phyloP scores from a whole-genome alignment of 2,329 filamentous ascomycete species.

The Nemania diffusa region DNA sequence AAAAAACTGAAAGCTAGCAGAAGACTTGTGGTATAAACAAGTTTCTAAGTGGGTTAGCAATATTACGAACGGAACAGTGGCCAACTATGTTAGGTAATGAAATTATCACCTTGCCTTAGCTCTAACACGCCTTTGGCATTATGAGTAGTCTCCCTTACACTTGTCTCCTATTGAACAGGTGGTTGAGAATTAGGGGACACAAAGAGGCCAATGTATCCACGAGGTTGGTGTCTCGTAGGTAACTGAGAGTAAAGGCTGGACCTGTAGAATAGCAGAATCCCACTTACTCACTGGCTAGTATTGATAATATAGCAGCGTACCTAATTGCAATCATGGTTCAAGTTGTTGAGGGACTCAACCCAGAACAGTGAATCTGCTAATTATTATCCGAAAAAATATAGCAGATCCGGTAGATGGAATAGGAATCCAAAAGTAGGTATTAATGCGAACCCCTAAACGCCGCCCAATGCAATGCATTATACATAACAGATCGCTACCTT shows the following conservation, averaged over 20 bases:
- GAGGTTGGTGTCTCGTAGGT: neutral
- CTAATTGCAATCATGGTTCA: neutral
- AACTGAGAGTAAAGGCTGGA: neutral
- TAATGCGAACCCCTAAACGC: constrained; percentile 40
- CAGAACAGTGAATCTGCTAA: neutral
- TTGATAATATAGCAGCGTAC: neutral
- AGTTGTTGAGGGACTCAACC: neutral
- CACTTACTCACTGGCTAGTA: neutral
- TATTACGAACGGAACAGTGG: neutral
- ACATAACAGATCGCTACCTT: constrained; percentile 11
- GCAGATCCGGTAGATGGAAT: constrained; percentile 4
- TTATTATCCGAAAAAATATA: constrained; percentile 2
- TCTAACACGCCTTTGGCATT: too few relatives aligned
- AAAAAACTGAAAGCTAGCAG: neutral
- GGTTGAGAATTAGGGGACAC: neutral
- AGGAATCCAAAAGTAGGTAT: constrained; percentile 25
- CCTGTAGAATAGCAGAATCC: neutral
- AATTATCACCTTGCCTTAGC: too few relatives aligned
- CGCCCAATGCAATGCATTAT: constrained; percentile 46
- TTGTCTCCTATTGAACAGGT: neutral
- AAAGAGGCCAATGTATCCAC: neutral
- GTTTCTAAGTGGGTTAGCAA: neutral
- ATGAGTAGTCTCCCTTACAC: too few relatives aligned
- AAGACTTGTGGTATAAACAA: neutral
- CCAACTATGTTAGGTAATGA: neutral